Evolutionary conservation across 345 rosid genomes (phyloP).

Genomic region (Jatropha curcas): DNA sequence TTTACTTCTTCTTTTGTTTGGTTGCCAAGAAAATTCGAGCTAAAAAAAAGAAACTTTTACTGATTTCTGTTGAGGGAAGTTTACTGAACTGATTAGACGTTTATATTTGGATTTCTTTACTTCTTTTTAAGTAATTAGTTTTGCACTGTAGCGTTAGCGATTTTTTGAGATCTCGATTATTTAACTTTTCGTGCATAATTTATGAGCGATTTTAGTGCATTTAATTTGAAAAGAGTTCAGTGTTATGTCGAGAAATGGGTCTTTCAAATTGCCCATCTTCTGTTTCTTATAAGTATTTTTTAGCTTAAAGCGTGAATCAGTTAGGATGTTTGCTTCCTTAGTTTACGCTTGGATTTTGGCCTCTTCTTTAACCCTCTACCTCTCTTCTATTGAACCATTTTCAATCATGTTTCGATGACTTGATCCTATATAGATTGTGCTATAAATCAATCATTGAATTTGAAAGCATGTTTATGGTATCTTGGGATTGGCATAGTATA

Average conservation of each 20-base stretch:
- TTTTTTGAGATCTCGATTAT: conserved; percentile 1
- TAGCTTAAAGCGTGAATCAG: background rate
- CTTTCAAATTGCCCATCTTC: too few relatives aligned
- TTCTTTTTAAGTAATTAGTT: background rate
- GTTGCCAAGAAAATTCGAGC: background rate
- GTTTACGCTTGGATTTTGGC: background rate
- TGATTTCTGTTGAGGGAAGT: background rate
- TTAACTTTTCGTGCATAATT: background rate
- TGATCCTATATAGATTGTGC: background rate
- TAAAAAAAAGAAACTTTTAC: background rate
- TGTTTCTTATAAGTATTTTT: background rate
- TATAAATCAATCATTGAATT: background rate
- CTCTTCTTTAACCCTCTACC: background rate
- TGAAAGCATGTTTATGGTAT: background rate
- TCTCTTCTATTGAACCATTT: background rate
- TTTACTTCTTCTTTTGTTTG: background rate
- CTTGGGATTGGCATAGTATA: background rate
- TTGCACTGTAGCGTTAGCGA: background rate
- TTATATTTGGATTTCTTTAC: background rate
- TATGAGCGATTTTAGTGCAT: background rate
- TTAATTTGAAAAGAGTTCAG: too few relatives aligned
- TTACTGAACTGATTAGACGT: background rate
- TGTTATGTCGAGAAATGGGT: too few relatives aligned
- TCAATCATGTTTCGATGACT: background rate
- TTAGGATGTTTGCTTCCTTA: background rate